Percentiles rank a stretch among this genome's conserved stretches.
Evolutionary conservation across 352 stramenopile species (phyloP).

Genomic region (Globisporangium heterothallicum): DNA sequence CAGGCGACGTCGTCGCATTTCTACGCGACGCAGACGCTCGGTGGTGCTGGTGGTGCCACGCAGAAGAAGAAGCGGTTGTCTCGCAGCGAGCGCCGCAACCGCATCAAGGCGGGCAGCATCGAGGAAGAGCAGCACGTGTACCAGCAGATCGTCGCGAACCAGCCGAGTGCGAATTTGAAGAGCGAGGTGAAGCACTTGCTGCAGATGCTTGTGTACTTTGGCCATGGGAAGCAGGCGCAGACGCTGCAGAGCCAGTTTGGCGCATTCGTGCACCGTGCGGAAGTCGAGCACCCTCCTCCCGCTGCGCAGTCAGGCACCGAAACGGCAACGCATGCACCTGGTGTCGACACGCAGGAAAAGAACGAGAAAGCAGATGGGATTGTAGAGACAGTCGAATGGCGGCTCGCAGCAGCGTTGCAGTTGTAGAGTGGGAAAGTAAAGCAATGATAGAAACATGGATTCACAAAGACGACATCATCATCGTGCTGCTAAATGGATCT

Average conservation of each 20-base stretch:
- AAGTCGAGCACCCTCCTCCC: conserved; percentile 16
- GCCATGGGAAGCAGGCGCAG: conserved; percentile 29
- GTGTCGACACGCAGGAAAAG: neutral
- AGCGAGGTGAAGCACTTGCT: conserved; percentile 34
- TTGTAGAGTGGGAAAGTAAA: neutral
- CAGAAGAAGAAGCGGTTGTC: conserved; percentile 45
- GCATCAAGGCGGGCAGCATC: conserved; percentile 62
- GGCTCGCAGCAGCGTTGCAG: conserved; percentile 7
- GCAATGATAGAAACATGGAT: too few relatives aligned
- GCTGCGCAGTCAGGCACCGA: neutral
- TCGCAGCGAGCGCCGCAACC: conserved; percentile 46
- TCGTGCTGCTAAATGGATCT: neutral
- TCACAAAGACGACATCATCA: neutral
- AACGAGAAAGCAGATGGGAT: too few relatives aligned
- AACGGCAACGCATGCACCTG: neutral
- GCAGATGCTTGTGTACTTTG: conserved; percentile 52
- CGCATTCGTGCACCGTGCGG: conserved; percentile 32
- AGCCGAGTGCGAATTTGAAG: conserved; percentile 30
- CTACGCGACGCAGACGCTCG: conserved; percentile 52
- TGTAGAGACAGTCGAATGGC: neutral
- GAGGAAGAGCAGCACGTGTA: conserved; percentile 64
- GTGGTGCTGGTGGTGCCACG: conserved; percentile 1
- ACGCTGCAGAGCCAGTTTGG: conserved; percentile 35
- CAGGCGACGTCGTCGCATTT: conserved; percentile 63
- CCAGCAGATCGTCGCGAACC: conserved; percentile 35